phyloP scores from a whole-genome alignment of 164 flowering plant genomes.

The Cinnamomum micranthum region DNA sequence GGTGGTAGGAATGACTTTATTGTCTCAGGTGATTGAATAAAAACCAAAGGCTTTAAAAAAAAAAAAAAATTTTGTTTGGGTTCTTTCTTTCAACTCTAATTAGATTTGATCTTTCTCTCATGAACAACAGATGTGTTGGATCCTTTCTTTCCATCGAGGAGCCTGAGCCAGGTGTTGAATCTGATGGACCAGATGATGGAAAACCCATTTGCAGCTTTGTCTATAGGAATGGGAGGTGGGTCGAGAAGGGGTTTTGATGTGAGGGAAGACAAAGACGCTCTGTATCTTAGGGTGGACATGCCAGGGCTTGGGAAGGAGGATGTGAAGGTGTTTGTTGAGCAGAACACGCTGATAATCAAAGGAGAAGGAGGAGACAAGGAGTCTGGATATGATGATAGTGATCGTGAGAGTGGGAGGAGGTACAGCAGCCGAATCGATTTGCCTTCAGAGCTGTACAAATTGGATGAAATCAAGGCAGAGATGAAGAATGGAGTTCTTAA shows the following conservation, averaged over 20 bases:
- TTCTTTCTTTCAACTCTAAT: conserved; percentile 5
- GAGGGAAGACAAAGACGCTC: conserved; percentile 46
- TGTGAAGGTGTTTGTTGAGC: conserved; percentile 56
- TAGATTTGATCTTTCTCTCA: not conserved
- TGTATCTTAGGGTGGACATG: conserved; percentile 55
- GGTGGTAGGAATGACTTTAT: not conserved
- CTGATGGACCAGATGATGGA: conserved; percentile 63
- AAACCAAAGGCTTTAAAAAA: too few species aligned
- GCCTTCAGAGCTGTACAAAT: conserved; percentile 39
- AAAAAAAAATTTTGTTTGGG: not conserved
- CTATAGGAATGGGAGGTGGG: conserved; percentile 33
- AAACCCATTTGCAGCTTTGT: conserved; percentile 27
- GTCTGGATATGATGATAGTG: conserved; percentile 33
- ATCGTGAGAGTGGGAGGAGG: conserved; percentile 30
- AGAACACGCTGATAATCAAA: conserved; percentile 49
- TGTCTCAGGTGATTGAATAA: too few species aligned
- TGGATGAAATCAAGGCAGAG: conserved; percentile 56
- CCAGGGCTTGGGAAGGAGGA: conserved; percentile 62
- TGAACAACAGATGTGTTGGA: conserved; percentile 43
- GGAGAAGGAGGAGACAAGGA: conserved; percentile 43
- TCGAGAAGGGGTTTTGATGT: conserved; percentile 56
- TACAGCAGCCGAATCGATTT: conserved; percentile 52
- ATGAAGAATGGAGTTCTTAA: conserved; percentile 79
- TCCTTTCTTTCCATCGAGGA: conserved; percentile 49
- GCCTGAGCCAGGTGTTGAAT: conserved; percentile 61